phyloP scores from a whole-genome alignment of 192 early-diverging fungal species.

The Backusella luteola region DNA sequence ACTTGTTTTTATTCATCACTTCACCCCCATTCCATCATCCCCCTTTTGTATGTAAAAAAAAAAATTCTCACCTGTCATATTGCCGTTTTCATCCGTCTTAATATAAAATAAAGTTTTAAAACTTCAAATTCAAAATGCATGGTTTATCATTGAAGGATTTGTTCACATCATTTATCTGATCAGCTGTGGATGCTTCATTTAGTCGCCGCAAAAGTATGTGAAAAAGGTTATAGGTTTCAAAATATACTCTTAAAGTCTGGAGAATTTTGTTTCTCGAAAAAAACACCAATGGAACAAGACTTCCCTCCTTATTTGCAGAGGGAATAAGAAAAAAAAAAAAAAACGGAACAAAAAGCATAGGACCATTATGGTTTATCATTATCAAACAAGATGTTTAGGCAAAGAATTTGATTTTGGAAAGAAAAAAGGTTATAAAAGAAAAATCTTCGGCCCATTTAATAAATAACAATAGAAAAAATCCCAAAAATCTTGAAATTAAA shows the following conservation, averaged over 20 bases:
- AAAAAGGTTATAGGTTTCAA: not conserved
- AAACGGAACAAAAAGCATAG: no score
- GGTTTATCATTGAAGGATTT: not conserved
- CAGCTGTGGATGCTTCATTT: not conserved
- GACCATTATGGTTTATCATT: no score
- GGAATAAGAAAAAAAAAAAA: no score
- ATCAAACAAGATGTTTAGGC: no score
- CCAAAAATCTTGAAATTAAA: no score
- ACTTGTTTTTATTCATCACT: not conserved
- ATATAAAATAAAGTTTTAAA: slow-evolving; percentile 2
- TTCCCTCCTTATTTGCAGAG: no score
- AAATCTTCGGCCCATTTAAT: no score
- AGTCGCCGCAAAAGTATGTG: not conserved
- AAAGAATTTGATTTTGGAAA: no score
- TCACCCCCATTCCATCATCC: not conserved
- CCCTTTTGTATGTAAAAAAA: slow-evolving; percentile 9
- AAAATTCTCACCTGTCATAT: slow-evolving; percentile 7
- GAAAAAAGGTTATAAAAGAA: no score
- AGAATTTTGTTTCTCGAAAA: not conserved
- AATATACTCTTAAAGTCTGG: not conserved
- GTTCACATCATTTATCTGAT: not conserved
- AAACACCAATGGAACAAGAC: not conserved
- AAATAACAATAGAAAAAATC: no score
- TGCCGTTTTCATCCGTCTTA: slow-evolving; percentile 4
- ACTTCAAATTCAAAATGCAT: not conserved